Percentiles rank a stretch among this genome's conserved stretches.
Evolutionary conservation across 2,329 filamentous ascomycete genomes (phyloP).

Genomic region (Iodosphaeria phyllophila): DNA sequence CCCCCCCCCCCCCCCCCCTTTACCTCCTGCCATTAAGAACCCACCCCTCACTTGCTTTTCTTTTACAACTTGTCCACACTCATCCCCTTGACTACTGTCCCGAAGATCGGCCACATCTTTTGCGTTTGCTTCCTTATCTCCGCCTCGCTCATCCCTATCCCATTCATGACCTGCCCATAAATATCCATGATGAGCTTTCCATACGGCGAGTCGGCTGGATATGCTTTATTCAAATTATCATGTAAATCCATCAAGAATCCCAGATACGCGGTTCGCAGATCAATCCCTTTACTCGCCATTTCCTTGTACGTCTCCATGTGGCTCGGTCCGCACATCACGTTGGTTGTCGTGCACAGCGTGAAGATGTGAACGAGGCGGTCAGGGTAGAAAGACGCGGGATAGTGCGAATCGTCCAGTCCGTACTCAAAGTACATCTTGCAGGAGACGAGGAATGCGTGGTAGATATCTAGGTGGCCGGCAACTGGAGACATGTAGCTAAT

Average conservation of each 20-base stretch:
- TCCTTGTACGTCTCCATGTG: constrained; percentile 7
- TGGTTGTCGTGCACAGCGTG: constrained; percentile 8
- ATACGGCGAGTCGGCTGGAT: constrained; percentile 8
- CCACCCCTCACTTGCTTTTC: no score
- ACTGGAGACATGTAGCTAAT: constrained; percentile 7
- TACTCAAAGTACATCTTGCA: constrained; percentile 11
- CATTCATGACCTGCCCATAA: constrained; percentile 9
- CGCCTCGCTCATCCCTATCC: constrained; percentile 5
- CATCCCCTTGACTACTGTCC: constrained; percentile 6
- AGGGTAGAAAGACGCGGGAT: constrained; percentile 8
- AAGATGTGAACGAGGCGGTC: constrained; percentile 8
- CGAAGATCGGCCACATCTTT: constrained; percentile 6
- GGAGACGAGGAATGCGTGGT: constrained; percentile 9
- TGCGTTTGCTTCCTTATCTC: constrained; percentile 7
- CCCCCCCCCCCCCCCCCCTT: no score
- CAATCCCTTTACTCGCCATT: constrained; percentile 7
- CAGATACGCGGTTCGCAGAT: constrained; percentile 9
- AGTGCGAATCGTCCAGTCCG: constrained; percentile 5
- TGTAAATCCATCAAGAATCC: constrained; percentile 10
- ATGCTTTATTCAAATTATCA: constrained; percentile 8
- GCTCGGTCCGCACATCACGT: constrained; percentile 8
- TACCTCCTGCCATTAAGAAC: no score
- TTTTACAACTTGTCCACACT: constrained; percentile 4
- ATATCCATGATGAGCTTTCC: constrained; percentile 8
- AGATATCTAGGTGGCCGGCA: constrained; percentile 6